These are phyloP conservation scores for Geotrichum phurueaensis DNA, from an alignment of 1,139 yeast species.

Conservation along the genomic window DNA sequence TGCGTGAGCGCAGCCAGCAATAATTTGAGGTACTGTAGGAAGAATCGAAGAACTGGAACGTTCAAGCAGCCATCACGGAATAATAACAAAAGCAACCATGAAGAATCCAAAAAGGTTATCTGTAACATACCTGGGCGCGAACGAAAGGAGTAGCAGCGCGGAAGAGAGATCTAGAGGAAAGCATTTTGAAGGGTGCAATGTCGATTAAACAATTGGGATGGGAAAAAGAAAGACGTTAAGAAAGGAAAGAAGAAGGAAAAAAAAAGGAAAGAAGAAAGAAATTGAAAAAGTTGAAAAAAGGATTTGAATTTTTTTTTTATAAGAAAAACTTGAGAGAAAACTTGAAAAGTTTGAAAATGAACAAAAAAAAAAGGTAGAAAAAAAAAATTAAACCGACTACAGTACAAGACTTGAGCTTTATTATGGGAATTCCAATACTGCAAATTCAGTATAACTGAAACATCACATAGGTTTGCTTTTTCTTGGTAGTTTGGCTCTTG, in stretches of 20 bases:
- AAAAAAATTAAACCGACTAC: not conserved
- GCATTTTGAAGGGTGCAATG: slow-evolving; percentile 13
- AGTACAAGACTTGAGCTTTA: not conserved
- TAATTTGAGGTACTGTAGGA: not conserved
- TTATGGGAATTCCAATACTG: not conserved
- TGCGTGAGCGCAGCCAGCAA: not conserved
- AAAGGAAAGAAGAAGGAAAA: slow-evolving; percentile 5
- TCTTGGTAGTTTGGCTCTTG: not conserved
- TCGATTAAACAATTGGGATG: not conserved
- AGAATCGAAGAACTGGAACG: not conserved
- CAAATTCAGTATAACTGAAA: not conserved
- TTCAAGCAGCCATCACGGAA: not conserved
- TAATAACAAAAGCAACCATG: not conserved
- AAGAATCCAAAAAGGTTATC: not conserved
- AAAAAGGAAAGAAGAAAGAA: slow-evolving; percentile 9
- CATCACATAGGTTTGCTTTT: not conserved
- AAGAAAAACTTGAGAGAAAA: not conserved
- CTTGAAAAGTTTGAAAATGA: not conserved
- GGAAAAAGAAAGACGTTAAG: not conserved
- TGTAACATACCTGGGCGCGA: slow-evolving; percentile 20
- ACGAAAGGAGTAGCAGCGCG: slow-evolving; percentile 17
- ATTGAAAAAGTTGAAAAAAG: not conserved
- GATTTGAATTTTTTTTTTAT: not conserved
- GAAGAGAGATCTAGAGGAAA: slow-evolving; percentile 19
- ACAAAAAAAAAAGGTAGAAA: not conserved